Percentiles rank a stretch among this genome's conserved stretches.
Conservation (phyloP, 495 filamentous ascomycete species). For the Achaetomiella virescens region DNA sequence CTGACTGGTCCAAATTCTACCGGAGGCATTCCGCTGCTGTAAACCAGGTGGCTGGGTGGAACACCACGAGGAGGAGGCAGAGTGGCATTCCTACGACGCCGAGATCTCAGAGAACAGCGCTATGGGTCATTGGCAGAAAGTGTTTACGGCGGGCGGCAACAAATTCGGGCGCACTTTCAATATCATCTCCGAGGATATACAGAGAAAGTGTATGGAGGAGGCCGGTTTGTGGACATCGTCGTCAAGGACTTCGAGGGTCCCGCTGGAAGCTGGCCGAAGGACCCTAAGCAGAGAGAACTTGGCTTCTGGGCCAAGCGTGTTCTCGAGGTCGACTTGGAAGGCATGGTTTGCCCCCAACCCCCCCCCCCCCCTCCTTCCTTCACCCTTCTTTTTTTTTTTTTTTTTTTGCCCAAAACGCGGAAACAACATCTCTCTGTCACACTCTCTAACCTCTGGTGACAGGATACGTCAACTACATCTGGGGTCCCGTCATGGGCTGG, state of each 20-base stretch:
- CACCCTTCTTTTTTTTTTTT: not conserved
- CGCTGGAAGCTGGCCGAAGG: constrained; percentile 52
- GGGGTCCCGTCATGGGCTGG: constrained; percentile 12
- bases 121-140: not conserved
- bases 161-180: constrained; percentile 33
- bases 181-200: constrained; percentile 28
- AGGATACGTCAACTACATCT: constrained; percentile 11
- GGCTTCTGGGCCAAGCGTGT: constrained; percentile 30
- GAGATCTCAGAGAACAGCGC: not conserved
- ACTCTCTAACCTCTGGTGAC: not conserved
- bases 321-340: not conserved
- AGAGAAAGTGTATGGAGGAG: constrained; percentile 41
- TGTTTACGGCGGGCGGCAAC: constrained; percentile 34
- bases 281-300: constrained; percentile 42
- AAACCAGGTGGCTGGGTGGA: constrained; percentile 42
- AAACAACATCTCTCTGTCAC: not conserved
- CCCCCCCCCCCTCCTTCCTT: not conserved
- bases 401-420: not conserved
- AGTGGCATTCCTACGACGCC: not conserved
- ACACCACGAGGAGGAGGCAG: not conserved
- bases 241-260: constrained; percentile 50
- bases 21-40: constrained; percentile 28
- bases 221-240: constrained; percentile 53
- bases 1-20: constrained; percentile 47
- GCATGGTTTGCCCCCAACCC: not conserved